Percentiles rank a stretch among this genome's conserved stretches.
phyloP scores from a whole-genome alignment of 176 grass and related monocot species.

The Echinochloa phyllopogon region DNA sequence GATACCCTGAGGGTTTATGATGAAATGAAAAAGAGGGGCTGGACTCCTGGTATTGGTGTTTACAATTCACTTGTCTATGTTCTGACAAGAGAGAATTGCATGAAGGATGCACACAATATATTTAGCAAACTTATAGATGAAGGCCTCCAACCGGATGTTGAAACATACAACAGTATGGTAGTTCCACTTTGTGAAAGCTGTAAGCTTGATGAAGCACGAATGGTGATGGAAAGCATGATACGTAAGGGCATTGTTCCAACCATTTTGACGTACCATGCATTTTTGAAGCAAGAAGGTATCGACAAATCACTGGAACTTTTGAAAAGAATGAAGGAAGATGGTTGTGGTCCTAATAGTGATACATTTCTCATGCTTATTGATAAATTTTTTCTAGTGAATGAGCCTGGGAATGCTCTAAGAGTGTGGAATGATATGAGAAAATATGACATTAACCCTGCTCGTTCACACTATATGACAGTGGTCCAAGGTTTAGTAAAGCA shows the following conservation, averaged over 20 bases:
- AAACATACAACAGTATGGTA: conserved; percentile 93
- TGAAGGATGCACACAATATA: conserved; percentile 86
- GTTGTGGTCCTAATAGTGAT: conserved; percentile 55
- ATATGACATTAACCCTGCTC: conserved; percentile 57
- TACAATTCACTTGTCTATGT: conserved; percentile 93
- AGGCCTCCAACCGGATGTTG: conserved; percentile 64
- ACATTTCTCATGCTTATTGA: conserved; percentile 80
- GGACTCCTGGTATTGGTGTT: conserved; percentile 66
- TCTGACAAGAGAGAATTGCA: conserved; percentile 86
- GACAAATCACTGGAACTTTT: conserved; percentile 66
- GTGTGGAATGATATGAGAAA: conserved; percentile 89
- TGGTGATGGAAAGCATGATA: conserved; percentile 72
- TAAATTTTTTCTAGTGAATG: conserved; percentile 68
- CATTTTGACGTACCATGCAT: conserved; percentile 71
- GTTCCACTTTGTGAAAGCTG: conserved; percentile 66
- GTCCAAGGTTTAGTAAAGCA: conserved; percentile 76
- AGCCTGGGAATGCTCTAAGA: conserved; percentile 72
- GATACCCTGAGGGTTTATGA: conserved; percentile 88
- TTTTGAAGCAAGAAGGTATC: conserved; percentile 64
- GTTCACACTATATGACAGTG: conserved; percentile 74
- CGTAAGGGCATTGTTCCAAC: conserved; percentile 62
- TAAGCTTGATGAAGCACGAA: conserved; percentile 76
- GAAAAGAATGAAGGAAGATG: conserved; percentile 73
- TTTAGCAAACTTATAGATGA: conserved; percentile 69
- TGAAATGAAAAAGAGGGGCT: conserved; percentile 91